These are phyloP conservation scores for Leptographium lundbergii DNA, from an alignment of 2,329 filamentous ascomycete species.

Conservation along the genomic window DNA sequence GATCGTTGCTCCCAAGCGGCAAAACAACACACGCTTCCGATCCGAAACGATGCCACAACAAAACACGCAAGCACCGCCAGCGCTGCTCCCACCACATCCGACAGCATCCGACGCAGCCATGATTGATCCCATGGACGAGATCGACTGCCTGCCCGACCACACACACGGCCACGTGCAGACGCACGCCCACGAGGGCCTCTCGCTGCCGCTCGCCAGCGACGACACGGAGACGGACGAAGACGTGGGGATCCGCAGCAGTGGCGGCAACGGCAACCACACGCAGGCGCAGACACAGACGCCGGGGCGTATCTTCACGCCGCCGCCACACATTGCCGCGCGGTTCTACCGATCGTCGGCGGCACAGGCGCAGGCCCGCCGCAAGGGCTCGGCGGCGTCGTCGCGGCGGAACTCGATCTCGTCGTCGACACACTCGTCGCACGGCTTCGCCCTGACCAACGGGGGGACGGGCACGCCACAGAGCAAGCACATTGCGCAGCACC, in stretches of 20 bases:
- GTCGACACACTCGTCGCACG: slow-evolving; percentile 54
- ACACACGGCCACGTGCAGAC: background rate
- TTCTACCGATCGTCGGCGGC: slow-evolving; percentile 53
- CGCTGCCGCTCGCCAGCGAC: slow-evolving; percentile 2
- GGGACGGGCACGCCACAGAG: slow-evolving; percentile 45
- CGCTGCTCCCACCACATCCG: background rate
- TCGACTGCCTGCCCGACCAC: background rate
- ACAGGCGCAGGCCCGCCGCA: slow-evolving; percentile 36
- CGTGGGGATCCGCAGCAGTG: background rate
- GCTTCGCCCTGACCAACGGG: slow-evolving; percentile 26
- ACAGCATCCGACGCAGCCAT: background rate
- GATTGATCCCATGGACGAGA: slow-evolving; percentile 4
- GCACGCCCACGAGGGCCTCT: background rate
- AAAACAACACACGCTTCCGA: background rate
- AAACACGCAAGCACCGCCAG: background rate
- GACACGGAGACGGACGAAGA: slow-evolving; percentile 8
- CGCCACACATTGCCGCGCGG: slow-evolving; percentile 64
- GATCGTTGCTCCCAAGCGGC: background rate
- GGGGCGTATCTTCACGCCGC: slow-evolving; percentile 43
- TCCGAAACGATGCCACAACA: slow-evolving; percentile 5
- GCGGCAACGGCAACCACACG: too few species aligned
- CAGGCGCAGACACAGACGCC: background rate
- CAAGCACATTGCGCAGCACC: slow-evolving; percentile 65
- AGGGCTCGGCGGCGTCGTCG: slow-evolving; percentile 65
- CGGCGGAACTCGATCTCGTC: slow-evolving; percentile 72